Evolutionary conservation across 352 stramenopile genomes (phyloP).

Genomic region (Phytopythium kandeliae): DNA sequence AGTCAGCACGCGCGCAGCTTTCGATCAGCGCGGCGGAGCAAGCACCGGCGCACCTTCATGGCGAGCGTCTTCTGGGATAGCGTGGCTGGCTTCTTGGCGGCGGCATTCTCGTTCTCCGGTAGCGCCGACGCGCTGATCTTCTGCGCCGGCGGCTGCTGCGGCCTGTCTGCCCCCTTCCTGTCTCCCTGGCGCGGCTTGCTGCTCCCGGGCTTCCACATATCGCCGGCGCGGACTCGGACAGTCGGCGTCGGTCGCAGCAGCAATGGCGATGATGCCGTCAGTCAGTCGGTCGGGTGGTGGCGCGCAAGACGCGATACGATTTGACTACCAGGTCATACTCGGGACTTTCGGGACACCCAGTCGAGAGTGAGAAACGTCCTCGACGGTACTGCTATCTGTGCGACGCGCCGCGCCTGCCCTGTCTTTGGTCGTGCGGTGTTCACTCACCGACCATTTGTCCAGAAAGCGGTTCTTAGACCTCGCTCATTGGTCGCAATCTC

Average conservation of each 20-base stretch:
- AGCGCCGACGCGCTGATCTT: constrained; percentile 12
- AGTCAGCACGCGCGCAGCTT: neutral
- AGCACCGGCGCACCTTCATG: constrained; percentile 66
- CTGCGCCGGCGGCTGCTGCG: neutral
- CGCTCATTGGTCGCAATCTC: neutral
- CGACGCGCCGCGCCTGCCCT: neutral
- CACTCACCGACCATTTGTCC: neutral
- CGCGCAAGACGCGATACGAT: neutral
- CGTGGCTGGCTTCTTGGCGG: constrained; percentile 15
- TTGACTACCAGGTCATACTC: neutral
- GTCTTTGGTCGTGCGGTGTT: neutral
- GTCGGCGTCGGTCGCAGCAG: too few species aligned
- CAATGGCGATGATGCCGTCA: too few species aligned
- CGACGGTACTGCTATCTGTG: neutral
- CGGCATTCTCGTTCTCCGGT: constrained; percentile 15
- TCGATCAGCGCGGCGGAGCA: neutral
- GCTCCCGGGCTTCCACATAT: constrained; percentile 61
- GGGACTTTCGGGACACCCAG: neutral
- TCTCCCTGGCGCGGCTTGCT: constrained; percentile 23
- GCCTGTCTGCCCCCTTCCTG: constrained; percentile 17
- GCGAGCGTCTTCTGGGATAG: constrained; percentile 82
- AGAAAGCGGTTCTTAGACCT: neutral
- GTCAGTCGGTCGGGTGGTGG: constrained; percentile 1
- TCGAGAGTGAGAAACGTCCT: neutral
- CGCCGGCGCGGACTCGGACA: neutral